phyloP scores from a whole-genome alignment of 371 early-diverging fungal species.

The Mortierella sp. region DNA sequence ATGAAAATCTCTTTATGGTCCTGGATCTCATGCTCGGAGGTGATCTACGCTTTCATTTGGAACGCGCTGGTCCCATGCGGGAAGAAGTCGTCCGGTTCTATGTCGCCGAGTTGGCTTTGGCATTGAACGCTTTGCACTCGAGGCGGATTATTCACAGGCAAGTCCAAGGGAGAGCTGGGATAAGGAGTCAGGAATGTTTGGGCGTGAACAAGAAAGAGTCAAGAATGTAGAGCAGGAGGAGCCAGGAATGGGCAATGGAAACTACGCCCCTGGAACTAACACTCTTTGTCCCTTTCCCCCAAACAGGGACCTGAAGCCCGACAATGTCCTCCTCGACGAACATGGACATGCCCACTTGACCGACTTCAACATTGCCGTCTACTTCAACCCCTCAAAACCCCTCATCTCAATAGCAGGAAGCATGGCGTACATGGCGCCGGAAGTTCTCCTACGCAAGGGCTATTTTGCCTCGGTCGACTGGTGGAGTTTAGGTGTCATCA shows the following conservation, averaged over 20 bases:
- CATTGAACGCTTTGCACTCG: constrained; percentile 77
- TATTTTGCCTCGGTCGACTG: constrained; percentile 83
- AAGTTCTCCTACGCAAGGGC: constrained; percentile 76
- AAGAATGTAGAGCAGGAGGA: too few relatives aligned
- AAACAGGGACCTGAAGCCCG: constrained; percentile 88
- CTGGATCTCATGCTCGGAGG: constrained; percentile 90
- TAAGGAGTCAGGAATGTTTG: too few relatives aligned
- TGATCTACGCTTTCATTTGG: constrained; percentile 85
- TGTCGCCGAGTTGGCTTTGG: constrained; percentile 79
- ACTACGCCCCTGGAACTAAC: too few relatives aligned
- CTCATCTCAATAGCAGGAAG: constrained; percentile 80
- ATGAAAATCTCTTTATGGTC: constrained; percentile 76
- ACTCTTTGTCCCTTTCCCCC: too few relatives aligned
- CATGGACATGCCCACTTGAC: constrained; percentile 89
- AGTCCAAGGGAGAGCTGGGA: too few relatives aligned
- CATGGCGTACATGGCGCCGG: constrained; percentile 87
- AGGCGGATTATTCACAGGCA: constrained; percentile 72
- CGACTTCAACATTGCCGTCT: constrained; percentile 90
- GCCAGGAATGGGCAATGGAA: too few relatives aligned
- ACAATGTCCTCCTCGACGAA: constrained; percentile 90
- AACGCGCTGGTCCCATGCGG: constrained; percentile 64
- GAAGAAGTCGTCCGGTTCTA: constrained; percentile 86
- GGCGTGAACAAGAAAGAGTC: too few relatives aligned
- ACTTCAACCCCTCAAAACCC: constrained; percentile 64
- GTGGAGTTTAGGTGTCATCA: constrained; percentile 90